Evolutionary conservation across 768 basidiomycete species (phyloP).

Genomic region (Dendrothele bispora): DNA sequence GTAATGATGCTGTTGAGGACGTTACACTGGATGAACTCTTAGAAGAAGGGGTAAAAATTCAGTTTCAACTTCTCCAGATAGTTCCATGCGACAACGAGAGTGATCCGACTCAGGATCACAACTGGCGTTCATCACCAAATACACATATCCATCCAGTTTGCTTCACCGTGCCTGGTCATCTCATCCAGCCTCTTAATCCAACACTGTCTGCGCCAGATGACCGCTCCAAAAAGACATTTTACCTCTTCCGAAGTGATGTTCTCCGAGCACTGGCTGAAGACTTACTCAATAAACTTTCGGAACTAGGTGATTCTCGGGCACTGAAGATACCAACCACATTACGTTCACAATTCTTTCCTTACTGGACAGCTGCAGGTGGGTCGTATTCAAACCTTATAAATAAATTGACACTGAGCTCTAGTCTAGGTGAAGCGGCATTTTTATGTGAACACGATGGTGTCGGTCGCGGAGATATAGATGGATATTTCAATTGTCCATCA

Average conservation of each 20-base stretch:
- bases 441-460: neutral
- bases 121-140: slow-evolving; percentile 25
- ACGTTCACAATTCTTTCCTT: slow-evolving; percentile 7
- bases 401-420: too few relatives aligned
- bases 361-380: slow-evolving; percentile 10
- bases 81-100: slow-evolving; percentile 17
- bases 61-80: slow-evolving; percentile 24
- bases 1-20: slow-evolving; percentile 13
- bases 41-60: slow-evolving; percentile 16
- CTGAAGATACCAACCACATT: too few relatives aligned
- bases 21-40: slow-evolving; percentile 15
- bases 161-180: slow-evolving; percentile 12
- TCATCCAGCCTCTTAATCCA: slow-evolving; percentile 26
- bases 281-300: slow-evolving; percentile 18
- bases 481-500: slow-evolving; percentile 10
- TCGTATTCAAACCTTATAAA: too few relatives aligned
- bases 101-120: slow-evolving; percentile 15
- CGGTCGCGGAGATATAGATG: neutral
- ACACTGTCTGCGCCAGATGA: slow-evolving; percentile 10
- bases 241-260: slow-evolving; percentile 23
- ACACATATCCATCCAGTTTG: slow-evolving; percentile 7
- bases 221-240: slow-evolving; percentile 11
- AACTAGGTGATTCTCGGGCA: too few relatives aligned
- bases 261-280: slow-evolving; percentile 18
- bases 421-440: too few relatives aligned